These are phyloP conservation scores for Chlorella vulgaris DNA, from an alignment of 139 green algal genomes.

Conservation along the genomic window DNA sequence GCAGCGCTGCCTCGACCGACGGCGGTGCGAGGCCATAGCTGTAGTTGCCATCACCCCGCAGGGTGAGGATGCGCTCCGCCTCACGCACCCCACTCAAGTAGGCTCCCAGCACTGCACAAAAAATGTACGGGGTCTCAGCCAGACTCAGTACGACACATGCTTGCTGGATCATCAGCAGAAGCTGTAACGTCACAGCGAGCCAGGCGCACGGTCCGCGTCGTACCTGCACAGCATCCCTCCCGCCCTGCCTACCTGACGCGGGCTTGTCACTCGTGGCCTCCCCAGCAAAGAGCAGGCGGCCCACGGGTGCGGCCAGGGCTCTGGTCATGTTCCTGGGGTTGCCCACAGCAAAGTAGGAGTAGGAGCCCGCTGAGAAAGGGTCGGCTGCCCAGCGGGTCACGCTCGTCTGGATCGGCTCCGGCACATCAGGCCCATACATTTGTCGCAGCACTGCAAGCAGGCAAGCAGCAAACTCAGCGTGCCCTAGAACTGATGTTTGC, in stretches of 20 bases:
- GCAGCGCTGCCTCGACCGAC: neutral
- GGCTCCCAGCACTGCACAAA: constrained; percentile 61
- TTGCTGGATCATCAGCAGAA: neutral
- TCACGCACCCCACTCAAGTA: constrained; percentile 68
- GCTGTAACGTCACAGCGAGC: too few relatives aligned
- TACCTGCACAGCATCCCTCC: too few relatives aligned
- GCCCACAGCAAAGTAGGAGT: constrained; percentile 69
- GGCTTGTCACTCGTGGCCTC: constrained; percentile 71
- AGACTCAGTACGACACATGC: neutral
- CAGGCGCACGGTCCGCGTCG: too few relatives aligned
- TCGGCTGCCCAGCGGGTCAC: constrained; percentile 55
- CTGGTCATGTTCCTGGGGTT: constrained; percentile 62
- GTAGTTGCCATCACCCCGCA: too few relatives aligned
- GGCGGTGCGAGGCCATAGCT: neutral
- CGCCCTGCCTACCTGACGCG: constrained; percentile 43
- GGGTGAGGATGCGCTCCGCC: constrained; percentile 43
- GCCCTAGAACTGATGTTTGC: neutral
- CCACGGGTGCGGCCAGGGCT: constrained; percentile 51
- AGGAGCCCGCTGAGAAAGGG: constrained; percentile 35
- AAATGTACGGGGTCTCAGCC: neutral
- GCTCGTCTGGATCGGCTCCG: constrained; percentile 30
- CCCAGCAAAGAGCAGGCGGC: constrained; percentile 70
- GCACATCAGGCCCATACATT: constrained; percentile 14
- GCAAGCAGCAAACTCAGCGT: neutral
- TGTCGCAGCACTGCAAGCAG: constrained; percentile 10